Conservation (phyloP, 106 monocot species). For the Dendrobium huoshanense region DNA sequence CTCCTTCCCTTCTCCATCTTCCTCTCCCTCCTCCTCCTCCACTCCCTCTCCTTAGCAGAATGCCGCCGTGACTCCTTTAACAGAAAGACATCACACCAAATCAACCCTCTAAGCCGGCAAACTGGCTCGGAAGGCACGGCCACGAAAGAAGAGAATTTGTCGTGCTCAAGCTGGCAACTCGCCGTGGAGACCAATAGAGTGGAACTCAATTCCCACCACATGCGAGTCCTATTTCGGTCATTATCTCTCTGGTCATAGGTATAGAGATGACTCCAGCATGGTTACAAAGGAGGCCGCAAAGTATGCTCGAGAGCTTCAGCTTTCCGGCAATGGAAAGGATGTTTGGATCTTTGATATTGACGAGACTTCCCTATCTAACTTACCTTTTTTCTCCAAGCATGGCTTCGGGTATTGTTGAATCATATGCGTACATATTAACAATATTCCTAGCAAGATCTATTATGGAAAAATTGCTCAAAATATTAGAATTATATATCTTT, state of each 20-base stretch:
- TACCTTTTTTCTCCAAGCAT: background rate
- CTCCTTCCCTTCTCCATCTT: background rate
- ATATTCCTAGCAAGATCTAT: no score
- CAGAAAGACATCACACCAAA: no score
- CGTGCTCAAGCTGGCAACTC: conserved; percentile 8
- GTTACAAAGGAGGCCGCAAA: background rate
- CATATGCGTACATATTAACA: no score
- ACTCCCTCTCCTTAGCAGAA: background rate
- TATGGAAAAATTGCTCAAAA: no score
- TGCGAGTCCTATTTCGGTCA: conserved; percentile 1
- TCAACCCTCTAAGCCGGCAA: background rate
- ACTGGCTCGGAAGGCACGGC: background rate
- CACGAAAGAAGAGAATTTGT: background rate
- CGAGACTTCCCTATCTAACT: conserved; percentile 11
- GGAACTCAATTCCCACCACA: background rate
- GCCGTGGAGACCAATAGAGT: conserved; percentile 8
- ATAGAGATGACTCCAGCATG: background rate
- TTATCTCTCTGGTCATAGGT: background rate
- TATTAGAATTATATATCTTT: no score
- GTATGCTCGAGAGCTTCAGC: background rate
- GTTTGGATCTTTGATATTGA: conserved; percentile 16
- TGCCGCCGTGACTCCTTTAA: background rate
- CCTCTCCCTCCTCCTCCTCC: background rate
- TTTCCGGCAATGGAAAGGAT: background rate
- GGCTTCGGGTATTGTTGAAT: background rate